Conservation (phyloP, 2,329 filamentous ascomycete genomes). For the Diaporthe sp. region DNA sequence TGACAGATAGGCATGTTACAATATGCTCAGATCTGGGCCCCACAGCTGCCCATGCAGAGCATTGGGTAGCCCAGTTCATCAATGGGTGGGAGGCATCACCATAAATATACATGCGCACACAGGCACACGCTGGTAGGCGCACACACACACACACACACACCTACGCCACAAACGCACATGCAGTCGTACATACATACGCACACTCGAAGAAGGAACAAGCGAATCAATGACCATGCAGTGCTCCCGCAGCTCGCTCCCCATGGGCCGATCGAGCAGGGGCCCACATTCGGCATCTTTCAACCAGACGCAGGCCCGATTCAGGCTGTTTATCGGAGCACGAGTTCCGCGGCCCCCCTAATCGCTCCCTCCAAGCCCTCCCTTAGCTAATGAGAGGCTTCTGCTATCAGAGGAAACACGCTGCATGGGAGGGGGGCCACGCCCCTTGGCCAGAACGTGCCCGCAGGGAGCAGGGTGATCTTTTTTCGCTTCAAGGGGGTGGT, state of each 20-base stretch:
- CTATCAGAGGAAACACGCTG: neutral
- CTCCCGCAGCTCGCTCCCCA: neutral
- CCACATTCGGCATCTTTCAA: neutral
- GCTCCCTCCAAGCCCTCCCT: neutral
- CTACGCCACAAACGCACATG: neutral
- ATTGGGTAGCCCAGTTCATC: neutral
- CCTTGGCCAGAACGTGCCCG: slow-evolving; percentile 1
- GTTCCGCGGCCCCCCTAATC: neutral
- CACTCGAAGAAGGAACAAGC: neutral
- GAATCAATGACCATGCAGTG: neutral
- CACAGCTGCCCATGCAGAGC: slow-evolving; percentile 7
- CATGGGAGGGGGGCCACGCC: neutral
- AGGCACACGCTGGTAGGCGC: neutral
- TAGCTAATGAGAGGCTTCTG: neutral
- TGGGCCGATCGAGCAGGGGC: slow-evolving; percentile 9
- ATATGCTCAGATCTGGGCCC: slow-evolving; percentile 12
- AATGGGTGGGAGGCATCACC: neutral
- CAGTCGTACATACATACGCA: slow-evolving; percentile 1
- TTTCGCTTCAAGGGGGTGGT: neutral
- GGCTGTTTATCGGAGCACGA: slow-evolving; percentile 11
- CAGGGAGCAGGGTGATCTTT: neutral
- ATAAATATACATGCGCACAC: neutral
- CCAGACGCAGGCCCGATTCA: slow-evolving; percentile 4
- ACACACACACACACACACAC: neutral
- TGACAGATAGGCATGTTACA: neutral